Conservation (phyloP, 768 basidiomycete species). For the Infundibulicybe gibba region DNA sequence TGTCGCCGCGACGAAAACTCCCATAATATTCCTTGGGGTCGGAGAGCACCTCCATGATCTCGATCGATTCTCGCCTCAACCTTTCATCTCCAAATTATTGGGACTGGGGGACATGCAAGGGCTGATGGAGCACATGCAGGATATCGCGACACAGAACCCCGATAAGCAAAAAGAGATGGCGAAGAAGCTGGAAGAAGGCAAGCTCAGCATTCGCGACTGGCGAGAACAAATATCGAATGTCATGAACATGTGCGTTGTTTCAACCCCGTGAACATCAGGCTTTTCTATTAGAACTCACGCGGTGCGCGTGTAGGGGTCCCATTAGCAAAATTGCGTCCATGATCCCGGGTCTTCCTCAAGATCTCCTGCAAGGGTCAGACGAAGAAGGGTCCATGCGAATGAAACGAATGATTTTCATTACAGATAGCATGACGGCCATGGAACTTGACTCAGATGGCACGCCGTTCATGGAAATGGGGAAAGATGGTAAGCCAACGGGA, state of each 20-base stretch:
- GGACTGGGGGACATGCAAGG: constrained; percentile 97
- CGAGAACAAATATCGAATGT: constrained; percentile 95
- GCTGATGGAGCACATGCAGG: constrained; percentile 98
- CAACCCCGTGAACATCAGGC: not conserved
- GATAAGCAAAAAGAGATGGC: constrained; percentile 98
- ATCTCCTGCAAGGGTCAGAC: constrained; percentile 86
- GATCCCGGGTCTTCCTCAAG: constrained; percentile 96
- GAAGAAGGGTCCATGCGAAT: constrained; percentile 88
- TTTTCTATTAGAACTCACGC: not conserved
- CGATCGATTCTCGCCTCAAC: constrained; percentile 92
- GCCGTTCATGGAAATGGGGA: constrained; percentile 81
- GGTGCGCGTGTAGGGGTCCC: constrained; percentile 70
- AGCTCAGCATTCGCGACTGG: constrained; percentile 96
- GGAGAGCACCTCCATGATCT: constrained; percentile 98
- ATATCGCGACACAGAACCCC: constrained; percentile 87
- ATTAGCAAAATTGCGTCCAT: constrained; percentile 97
- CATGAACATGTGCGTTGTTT: constrained; percentile 85
- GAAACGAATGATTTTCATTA: constrained; percentile 99
- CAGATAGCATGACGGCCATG: constrained; percentile 91
- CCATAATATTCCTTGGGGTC: constrained; percentile 97
- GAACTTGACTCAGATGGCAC: constrained; percentile 96
- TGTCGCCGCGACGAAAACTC: constrained; percentile 97
- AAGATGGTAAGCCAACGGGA: constrained; percentile 81
- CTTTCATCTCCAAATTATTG: constrained; percentile 94
- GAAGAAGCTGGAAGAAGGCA: constrained; percentile 96